These are phyloP conservation scores for Aureobasidium sp. DNA, from an alignment of 2,329 filamentous ascomycete species.

Conservation along the genomic window DNA sequence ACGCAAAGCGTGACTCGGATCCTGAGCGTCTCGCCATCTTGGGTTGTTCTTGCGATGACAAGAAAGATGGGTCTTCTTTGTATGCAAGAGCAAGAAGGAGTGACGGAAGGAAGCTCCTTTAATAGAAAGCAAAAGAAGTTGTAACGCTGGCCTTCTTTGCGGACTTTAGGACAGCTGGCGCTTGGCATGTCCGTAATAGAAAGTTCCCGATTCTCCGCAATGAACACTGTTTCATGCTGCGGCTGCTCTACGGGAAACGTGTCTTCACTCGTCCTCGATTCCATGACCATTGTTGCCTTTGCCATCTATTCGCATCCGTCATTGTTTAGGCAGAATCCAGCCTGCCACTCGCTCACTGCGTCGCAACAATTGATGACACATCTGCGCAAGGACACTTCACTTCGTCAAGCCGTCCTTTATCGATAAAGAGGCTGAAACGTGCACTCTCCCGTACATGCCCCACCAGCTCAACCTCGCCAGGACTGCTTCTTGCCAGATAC, in stretches of 20 bases:
- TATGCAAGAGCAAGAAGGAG: neutral
- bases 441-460: neutral
- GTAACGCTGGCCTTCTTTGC: neutral
- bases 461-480: neutral
- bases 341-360: neutral
- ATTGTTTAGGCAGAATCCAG: neutral
- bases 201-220: constrained; percentile 1
- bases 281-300: neutral
- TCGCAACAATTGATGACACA: neutral
- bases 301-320: neutral
- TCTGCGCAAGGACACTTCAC: neutral
- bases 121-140: constrained; percentile 9
- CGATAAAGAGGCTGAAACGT: constrained; percentile 1
- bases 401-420: neutral
- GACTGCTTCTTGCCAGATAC: neutral
- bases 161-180: neutral
- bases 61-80: constrained; percentile 7
- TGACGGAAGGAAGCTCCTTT: constrained; percentile 3
- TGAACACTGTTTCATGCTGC: constrained; percentile 1
- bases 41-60: neutral
- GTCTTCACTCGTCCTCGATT: neutral
- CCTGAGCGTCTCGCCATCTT: constrained; percentile 19
- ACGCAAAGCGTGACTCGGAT: constrained; percentile 37
- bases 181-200: neutral
- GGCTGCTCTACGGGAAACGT: constrained; percentile 2